Conservation (phyloP, 169 alveolate species). For the Cryptosporidium xiaoi region DNA sequence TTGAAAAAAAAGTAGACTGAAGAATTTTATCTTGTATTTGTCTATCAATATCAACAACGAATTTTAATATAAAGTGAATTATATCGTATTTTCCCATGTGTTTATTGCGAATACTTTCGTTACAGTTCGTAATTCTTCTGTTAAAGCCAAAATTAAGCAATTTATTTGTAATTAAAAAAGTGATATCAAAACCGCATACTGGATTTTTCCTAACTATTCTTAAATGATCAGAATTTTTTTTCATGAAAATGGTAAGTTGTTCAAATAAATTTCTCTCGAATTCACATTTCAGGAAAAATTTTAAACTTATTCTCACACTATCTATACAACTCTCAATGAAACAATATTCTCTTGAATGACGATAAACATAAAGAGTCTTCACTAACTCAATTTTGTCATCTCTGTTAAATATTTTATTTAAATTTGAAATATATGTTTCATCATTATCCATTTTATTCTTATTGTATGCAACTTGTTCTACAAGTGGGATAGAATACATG, state of each 20-base stretch:
- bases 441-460: neutral
- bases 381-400: constrained; percentile 16
- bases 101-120: neutral
- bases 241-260: constrained; percentile 61
- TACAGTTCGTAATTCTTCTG: neutral
- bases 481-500: constrained; percentile 44
- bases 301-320: constrained; percentile 53
- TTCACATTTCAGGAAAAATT: constrained; percentile 55
- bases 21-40: constrained; percentile 68
- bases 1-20: constrained; percentile 57
- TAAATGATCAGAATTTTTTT: constrained; percentile 47
- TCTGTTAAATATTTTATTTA: constrained; percentile 10
- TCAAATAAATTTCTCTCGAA: constrained; percentile 47
- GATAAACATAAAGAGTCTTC: constrained; percentile 37
- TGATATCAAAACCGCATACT: constrained; percentile 59
- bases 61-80: constrained; percentile 46
- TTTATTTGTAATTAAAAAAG: constrained; percentile 45
- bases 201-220: constrained; percentile 29
- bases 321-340: constrained; percentile 60
- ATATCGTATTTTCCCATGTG: constrained; percentile 65
- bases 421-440: neutral
- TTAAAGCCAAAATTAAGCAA: neutral
- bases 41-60: constrained; percentile 62
- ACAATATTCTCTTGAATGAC: constrained; percentile 66
- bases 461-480: constrained; percentile 26